Evolutionary conservation across 345 rosid species (phyloP).

Genomic region (Conringia planisiliqua): DNA sequence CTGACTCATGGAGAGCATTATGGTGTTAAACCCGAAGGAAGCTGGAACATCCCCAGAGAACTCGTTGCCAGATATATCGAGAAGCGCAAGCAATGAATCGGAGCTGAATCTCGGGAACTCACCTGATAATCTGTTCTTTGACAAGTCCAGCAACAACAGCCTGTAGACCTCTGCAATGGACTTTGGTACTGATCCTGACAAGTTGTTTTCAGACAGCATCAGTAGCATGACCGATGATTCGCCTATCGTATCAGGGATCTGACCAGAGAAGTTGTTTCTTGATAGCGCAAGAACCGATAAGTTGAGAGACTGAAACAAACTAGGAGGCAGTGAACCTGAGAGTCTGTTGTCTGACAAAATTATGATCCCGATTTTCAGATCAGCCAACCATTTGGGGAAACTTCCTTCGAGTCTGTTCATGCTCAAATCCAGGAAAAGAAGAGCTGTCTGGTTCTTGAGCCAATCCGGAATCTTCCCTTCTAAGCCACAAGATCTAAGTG

Average conservation of each 20-base stretch:
- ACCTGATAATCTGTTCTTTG: constrained; percentile 35
- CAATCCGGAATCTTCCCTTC: constrained; percentile 40
- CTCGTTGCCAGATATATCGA: constrained; percentile 28
- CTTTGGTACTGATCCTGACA: constrained; percentile 36
- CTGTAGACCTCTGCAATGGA: constrained; percentile 21
- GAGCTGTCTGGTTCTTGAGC: constrained; percentile 39
- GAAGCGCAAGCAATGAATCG: neutral
- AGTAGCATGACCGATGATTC: neutral
- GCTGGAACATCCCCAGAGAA: constrained; percentile 35
- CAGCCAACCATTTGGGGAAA: constrained; percentile 41
- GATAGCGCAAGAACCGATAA: constrained; percentile 34
- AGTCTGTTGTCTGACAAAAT: constrained; percentile 43
- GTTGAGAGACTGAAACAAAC: constrained; percentile 30
- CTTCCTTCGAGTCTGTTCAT: constrained; percentile 40
- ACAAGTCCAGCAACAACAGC: constrained; percentile 28
- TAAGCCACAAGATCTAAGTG: constrained; percentile 41
- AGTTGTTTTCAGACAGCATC: constrained; percentile 30
- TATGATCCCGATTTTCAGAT: constrained; percentile 27
- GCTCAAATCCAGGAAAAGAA: constrained; percentile 39
- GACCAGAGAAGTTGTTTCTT: constrained; percentile 45
- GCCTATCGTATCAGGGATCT: constrained; percentile 40
- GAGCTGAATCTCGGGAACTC: constrained; percentile 29
- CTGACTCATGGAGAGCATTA: constrained; percentile 18
- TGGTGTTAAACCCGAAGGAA: neutral
- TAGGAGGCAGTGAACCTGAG: constrained; percentile 40